Conservation (phyloP, 2,329 filamentous ascomycete species). For the Xylariales sp. region DNA sequence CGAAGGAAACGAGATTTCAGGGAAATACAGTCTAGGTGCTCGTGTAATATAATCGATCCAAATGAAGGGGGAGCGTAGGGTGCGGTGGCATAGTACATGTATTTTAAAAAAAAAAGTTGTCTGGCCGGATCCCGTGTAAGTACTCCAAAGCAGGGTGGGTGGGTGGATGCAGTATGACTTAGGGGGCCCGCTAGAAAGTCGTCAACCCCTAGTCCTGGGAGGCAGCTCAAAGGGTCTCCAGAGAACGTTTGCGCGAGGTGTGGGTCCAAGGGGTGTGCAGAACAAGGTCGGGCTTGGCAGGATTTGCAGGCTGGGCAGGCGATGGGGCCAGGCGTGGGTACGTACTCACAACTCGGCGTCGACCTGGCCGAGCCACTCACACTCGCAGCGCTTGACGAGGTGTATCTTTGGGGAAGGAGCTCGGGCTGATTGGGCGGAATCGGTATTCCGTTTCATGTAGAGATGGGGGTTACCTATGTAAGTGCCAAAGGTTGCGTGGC, state of each 20-base stretch:
- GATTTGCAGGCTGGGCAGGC: constrained; percentile 4
- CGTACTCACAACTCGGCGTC: too few species aligned
- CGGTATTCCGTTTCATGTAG: constrained; percentile 6
- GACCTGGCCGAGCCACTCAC: too few species aligned
- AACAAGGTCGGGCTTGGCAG: constrained; percentile 1
- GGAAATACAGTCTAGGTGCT: neutral
- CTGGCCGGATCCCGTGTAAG: constrained; percentile 3
- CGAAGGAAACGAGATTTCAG: neutral
- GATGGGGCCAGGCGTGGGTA: constrained; percentile 1
- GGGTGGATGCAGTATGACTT: too few species aligned
- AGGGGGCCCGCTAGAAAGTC: constrained; percentile 2
- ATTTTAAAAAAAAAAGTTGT: constrained; percentile 5
- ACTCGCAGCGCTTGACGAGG: too few species aligned
- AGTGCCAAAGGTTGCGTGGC: constrained; percentile 2
- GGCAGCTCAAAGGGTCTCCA: neutral
- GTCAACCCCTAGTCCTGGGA: constrained; percentile 6
- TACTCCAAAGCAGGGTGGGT: neutral
- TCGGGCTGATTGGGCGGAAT: constrained; percentile 1
- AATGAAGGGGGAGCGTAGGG: constrained; percentile 7
- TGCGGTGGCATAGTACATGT: constrained; percentile 3
- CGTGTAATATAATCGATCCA: too few species aligned
- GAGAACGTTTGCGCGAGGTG: constrained; percentile 7
- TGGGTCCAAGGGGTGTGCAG: too few species aligned
- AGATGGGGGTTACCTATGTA: constrained; percentile 7
- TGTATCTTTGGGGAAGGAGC: constrained; percentile 1